Evolutionary conservation across 352 stramenopile species (phyloP).

Genomic region (Saprolegnia diclina): DNA sequence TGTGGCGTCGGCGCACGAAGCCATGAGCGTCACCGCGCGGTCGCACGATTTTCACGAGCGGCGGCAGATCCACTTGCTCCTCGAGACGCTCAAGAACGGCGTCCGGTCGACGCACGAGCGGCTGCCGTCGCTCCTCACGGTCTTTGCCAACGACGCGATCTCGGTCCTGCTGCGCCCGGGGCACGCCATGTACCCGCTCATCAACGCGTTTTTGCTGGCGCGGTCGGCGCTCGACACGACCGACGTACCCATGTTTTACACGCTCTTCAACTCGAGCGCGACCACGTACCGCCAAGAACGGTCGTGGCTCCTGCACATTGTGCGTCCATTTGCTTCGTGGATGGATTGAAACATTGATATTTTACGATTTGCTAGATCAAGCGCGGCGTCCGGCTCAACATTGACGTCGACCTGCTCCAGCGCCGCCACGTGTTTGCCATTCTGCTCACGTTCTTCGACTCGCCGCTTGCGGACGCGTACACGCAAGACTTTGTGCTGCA

Average conservation of each 20-base stretch:
- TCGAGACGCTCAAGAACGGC: conserved; percentile 71
- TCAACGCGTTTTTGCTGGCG: conserved; percentile 83
- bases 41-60: conserved; percentile 59
- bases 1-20: conserved; percentile 66
- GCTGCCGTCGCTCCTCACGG: conserved; percentile 68
- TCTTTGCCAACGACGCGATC: conserved; percentile 78
- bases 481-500: conserved; percentile 61
- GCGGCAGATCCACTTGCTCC: conserved; percentile 68
- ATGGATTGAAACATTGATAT: neutral
- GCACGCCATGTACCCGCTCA: conserved; percentile 65
- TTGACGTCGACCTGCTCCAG: conserved; percentile 60
- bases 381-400: conserved; percentile 56
- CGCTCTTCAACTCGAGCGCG: conserved; percentile 75
- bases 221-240: conserved; percentile 65
- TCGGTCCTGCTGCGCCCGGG: conserved; percentile 57
- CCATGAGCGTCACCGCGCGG: conserved; percentile 46
- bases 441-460: conserved; percentile 74
- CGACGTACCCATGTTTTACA: conserved; percentile 87
- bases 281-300: conserved; percentile 75
- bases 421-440: conserved; percentile 76
- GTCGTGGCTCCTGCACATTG: conserved; percentile 72
- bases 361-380: conserved; percentile 14
- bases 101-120: conserved; percentile 43
- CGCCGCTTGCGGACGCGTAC: conserved; percentile 67
- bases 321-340: too few species aligned